These are phyloP conservation scores for Sanghuangporus baumii DNA, from an alignment of 1,284 basidiomycete genomes.

Conservation along the genomic window DNA sequence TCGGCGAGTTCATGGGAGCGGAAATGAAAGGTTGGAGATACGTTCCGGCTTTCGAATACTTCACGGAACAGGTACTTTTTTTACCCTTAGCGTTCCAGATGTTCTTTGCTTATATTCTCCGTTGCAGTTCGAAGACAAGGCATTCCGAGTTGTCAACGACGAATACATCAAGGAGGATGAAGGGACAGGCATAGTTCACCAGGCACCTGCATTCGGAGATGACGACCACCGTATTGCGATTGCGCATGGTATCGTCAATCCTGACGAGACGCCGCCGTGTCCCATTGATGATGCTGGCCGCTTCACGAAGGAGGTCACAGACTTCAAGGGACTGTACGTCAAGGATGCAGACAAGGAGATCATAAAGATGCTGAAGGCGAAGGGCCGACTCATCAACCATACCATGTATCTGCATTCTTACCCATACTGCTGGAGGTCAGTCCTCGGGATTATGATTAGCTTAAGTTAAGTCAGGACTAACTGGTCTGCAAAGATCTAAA, in stretches of 20 bases:
- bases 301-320: conserved; percentile 87
- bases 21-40: conserved; percentile 98
- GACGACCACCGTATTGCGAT: conserved; percentile 96
- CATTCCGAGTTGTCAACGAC: conserved; percentile 88
- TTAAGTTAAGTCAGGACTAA: background rate
- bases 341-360: conserved; percentile 96
- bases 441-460: conserved; percentile 4
- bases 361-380: conserved; percentile 86
- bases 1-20: conserved; percentile 80
- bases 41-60: conserved; percentile 95
- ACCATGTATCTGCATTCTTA: conserved; percentile 88
- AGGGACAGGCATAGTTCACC: conserved; percentile 98
- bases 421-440: conserved; percentile 94
- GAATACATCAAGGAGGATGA: conserved; percentile 92
- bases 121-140: conserved; percentile 82
- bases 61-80: conserved; percentile 75
- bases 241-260: conserved; percentile 72
- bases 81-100: background rate
- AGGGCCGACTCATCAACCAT: conserved; percentile 86
- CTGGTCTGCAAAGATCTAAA: conserved; percentile 56
- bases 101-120: background rate
- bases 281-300: conserved; percentile 88
- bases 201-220: conserved; percentile 98
- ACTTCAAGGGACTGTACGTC: conserved; percentile 88
- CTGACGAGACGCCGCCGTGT: conserved; percentile 93